Percentiles rank a stretch among this genome's conserved stretches.
phyloP scores from a whole-genome alignment of 2,329 filamentous ascomycete genomes.

The Talaromyces amestolkiae region DNA sequence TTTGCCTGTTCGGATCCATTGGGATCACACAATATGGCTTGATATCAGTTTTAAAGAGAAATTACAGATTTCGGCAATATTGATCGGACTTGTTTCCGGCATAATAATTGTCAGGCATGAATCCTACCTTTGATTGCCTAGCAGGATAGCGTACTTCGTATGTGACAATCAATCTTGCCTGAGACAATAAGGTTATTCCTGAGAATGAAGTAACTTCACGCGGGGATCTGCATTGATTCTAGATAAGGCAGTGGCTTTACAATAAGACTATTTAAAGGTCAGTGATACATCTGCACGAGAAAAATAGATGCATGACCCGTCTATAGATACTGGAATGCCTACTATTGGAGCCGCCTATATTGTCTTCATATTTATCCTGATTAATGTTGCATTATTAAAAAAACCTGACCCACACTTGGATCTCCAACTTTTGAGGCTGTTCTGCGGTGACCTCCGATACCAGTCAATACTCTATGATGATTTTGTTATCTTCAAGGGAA shows the following conservation, averaged over 20 bases:
- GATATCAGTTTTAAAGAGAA: background rate
- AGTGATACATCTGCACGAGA: background rate
- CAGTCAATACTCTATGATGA: background rate
- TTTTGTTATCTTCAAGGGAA: background rate
- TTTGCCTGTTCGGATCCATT: background rate
- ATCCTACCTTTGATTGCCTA: background rate
- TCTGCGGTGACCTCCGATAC: background rate
- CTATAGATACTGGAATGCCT: background rate
- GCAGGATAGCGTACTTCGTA: background rate
- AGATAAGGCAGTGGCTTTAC: background rate
- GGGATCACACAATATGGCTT: background rate
- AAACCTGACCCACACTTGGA: background rate
- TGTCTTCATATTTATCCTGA: background rate
- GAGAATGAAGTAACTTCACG: background rate
- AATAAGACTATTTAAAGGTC: background rate
- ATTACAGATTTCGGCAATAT: background rate
- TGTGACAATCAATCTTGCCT: background rate
- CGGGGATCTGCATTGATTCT: background rate
- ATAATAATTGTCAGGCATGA: background rate
- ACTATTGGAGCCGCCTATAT: background rate
- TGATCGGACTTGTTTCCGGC: background rate
- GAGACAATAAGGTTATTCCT: background rate
- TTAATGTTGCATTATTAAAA: background rate
- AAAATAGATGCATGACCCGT: background rate
- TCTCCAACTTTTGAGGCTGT: background rate